Conservation (phyloP, 768 basidiomycete species). For the Leccinum incarnatum region DNA sequence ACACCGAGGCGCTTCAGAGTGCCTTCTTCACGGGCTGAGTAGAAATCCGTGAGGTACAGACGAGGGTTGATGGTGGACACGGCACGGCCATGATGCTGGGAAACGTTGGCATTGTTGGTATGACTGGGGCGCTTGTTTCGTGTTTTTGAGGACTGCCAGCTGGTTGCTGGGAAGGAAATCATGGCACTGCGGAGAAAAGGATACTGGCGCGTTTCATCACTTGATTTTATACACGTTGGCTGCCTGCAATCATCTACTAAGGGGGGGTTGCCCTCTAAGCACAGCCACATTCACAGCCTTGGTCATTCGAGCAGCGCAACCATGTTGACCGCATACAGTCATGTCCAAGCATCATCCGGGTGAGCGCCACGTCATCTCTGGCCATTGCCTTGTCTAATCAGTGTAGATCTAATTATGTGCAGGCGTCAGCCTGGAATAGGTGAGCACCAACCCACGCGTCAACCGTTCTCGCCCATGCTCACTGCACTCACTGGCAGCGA, state of each 20-base stretch:
- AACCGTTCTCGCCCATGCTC: not conserved
- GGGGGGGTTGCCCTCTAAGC: not conserved
- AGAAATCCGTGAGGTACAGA: slow-evolving; percentile 63
- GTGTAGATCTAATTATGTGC: slow-evolving; percentile 94
- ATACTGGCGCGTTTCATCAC: slow-evolving; percentile 7
- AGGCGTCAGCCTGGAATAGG: slow-evolving; percentile 97
- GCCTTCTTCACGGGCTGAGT: slow-evolving; percentile 49
- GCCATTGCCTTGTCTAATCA: not conserved
- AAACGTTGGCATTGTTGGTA: not conserved
- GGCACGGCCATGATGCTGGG: slow-evolving; percentile 15
- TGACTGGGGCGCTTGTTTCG: slow-evolving; percentile 13
- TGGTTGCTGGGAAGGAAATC: slow-evolving; percentile 32
- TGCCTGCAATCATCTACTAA: not conserved
- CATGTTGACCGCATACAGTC: slow-evolving; percentile 18
- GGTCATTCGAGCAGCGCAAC: not conserved
- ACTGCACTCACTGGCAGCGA: slow-evolving; percentile 51
- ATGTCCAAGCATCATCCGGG: slow-evolving; percentile 95
- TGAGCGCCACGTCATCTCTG: slow-evolving; percentile 24
- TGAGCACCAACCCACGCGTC: slow-evolving; percentile 32
- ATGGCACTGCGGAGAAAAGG: slow-evolving; percentile 12
- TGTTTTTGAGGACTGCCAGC: slow-evolving; percentile 29
- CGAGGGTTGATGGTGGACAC: slow-evolving; percentile 40
- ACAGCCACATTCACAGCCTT: slow-evolving; percentile 22
- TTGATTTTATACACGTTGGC: slow-evolving; percentile 2
- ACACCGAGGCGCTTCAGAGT: slow-evolving; percentile 57